Conservation (phyloP, 1,284 basidiomycete genomes). For the Tylopilus sp. region DNA sequence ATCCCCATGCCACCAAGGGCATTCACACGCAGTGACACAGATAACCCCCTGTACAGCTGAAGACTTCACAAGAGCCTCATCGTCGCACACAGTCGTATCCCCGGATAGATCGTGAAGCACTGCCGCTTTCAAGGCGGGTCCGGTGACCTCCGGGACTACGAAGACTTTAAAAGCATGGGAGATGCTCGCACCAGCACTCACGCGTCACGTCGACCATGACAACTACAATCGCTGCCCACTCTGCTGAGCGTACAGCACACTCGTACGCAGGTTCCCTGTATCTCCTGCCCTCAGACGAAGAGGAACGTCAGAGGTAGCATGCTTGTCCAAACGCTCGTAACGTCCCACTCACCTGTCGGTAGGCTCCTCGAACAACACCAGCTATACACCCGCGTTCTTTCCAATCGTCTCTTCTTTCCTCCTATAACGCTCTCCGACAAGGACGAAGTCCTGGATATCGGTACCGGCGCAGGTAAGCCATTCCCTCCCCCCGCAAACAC, state of each 20-base stretch:
- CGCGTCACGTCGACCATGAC: constrained; percentile 5
- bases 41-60: too few relatives aligned
- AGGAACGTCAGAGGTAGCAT: constrained; percentile 24
- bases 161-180: not conserved
- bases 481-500: too few relatives aligned
- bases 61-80: too few relatives aligned
- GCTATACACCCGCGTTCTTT: constrained; percentile 19
- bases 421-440: constrained; percentile 13
- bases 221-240: not conserved
- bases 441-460: constrained; percentile 26
- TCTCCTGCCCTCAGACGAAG: constrained; percentile 28
- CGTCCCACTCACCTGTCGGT: not conserved
- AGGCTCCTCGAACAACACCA: constrained; percentile 20
- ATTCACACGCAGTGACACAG: too few relatives aligned
- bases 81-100: too few relatives aligned
- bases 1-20: too few relatives aligned
- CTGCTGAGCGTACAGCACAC: constrained; percentile 15
- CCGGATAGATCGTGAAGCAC: too few relatives aligned
- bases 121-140: not conserved
- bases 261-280: constrained; percentile 21
- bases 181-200: not conserved
- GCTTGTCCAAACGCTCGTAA: not conserved
- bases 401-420: constrained; percentile 20
- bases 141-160: not conserved
- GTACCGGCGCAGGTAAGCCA: constrained; percentile 21